phyloP scores from a whole-genome alignment of 2,329 filamentous ascomycete species.

The Phyllosticta ampelicida region DNA sequence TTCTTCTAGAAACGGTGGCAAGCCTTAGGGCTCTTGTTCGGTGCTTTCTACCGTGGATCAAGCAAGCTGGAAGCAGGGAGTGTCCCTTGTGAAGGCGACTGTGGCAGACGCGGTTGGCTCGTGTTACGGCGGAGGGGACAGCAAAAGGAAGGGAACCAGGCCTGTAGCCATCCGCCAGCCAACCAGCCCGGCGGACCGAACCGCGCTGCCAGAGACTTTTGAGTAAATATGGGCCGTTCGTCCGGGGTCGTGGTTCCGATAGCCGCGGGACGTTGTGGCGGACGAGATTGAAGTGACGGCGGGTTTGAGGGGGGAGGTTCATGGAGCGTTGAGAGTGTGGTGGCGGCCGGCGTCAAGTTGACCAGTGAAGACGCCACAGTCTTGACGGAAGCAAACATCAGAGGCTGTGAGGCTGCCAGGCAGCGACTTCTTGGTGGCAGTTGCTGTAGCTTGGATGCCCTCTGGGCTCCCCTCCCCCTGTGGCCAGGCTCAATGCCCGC shows the following conservation, averaged over 20 bases:
- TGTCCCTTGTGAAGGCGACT: not conserved
- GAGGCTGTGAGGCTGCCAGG: too few relatives aligned
- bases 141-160: not conserved
- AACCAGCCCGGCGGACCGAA: not conserved
- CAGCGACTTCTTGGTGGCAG: not conserved
- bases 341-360: not conserved
- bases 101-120: not conserved
- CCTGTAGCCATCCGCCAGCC: not conserved
- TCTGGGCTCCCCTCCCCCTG: not conserved
- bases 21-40: not conserved
- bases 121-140: not conserved
- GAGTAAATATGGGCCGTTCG: not conserved
- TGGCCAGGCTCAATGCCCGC: not conserved
- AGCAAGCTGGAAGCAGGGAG: not conserved
- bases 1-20: not conserved
- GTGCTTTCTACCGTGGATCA: not conserved
- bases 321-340: not conserved
- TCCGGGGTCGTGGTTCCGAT: not conserved
- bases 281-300: too few relatives aligned
- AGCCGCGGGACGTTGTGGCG: not conserved
- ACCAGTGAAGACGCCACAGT: not conserved
- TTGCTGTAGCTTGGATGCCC: not conserved
- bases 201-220: not conserved
- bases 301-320: not conserved
- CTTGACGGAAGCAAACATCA: not conserved